Percentiles rank a stretch among this genome's conserved stretches.
Conservation (phyloP, 257 asterid genomes). For the Verbena officinalis region DNA sequence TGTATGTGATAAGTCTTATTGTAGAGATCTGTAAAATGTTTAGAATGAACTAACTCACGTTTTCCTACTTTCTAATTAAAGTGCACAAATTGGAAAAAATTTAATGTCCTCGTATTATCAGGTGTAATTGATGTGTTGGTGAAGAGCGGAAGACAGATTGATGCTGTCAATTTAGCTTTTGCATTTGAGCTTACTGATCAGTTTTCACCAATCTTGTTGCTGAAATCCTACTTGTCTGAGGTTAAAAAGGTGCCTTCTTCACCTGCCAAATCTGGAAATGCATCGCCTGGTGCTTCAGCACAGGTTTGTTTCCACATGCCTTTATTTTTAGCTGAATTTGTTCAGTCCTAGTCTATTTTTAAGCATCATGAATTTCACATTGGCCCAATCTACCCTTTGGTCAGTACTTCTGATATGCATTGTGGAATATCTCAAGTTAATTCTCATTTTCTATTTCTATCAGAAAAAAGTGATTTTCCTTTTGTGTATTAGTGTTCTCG, state of each 20-base stretch:
- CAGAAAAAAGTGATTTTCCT: too few species aligned
- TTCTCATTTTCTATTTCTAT: too few species aligned
- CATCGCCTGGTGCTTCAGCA: slow-evolving; percentile 60
- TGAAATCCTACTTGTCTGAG: slow-evolving; percentile 84
- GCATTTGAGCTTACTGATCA: slow-evolving; percentile 85
- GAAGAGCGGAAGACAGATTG: slow-evolving; percentile 90
- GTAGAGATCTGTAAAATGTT: background rate
- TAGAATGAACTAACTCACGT: background rate
- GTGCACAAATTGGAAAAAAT: slow-evolving; percentile 1
- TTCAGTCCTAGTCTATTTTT: slow-evolving; percentile 5
- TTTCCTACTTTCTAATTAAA: background rate
- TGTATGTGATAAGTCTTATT: slow-evolving; percentile 3
- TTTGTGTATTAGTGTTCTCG: too few species aligned
- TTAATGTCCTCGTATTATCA: slow-evolving; percentile 37
- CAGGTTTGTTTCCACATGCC: slow-evolving; percentile 61
- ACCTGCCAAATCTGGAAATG: slow-evolving; percentile 68
- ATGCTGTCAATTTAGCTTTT: slow-evolving; percentile 95
- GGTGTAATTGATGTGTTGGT: slow-evolving; percentile 89
- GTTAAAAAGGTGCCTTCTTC: slow-evolving; percentile 62
- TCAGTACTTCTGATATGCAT: background rate
- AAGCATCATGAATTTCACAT: slow-evolving; percentile 4
- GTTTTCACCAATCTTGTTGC: slow-evolving; percentile 73
- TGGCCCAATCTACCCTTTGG: background rate
- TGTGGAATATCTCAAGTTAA: background rate
- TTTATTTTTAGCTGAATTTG: slow-evolving; percentile 7